Conservation (phyloP, 2,329 filamentous ascomycete species). For the Fusarium chuoi region DNA sequence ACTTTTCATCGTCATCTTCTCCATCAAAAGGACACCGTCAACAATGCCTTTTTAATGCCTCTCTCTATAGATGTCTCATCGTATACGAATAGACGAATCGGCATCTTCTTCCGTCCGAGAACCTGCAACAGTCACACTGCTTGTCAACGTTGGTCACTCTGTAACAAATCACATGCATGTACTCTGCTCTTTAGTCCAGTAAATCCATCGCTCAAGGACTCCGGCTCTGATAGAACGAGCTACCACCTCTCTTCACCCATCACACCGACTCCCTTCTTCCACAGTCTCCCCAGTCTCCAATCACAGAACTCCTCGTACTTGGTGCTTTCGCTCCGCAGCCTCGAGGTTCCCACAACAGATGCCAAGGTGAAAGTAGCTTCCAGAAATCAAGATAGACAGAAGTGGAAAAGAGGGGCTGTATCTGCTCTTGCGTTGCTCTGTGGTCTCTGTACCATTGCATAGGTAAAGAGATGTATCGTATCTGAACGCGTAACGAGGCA, state of each 20-base stretch:
- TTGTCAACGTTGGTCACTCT: not conserved
- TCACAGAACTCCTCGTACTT: slow-evolving; percentile 35
- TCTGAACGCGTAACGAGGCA: slow-evolving; percentile 62
- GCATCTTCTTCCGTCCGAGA: not conserved
- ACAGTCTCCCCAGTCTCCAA: not conserved
- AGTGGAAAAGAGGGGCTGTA: slow-evolving; percentile 3
- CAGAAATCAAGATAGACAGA: not conserved
- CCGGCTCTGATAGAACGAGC: slow-evolving; percentile 73
- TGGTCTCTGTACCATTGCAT: slow-evolving; percentile 67
- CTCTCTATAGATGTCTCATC: not conserved
- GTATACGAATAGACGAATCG: slow-evolving; percentile 8
- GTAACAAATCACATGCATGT: slow-evolving; percentile 52
- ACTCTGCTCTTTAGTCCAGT: slow-evolving; percentile 72
- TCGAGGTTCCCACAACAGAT: slow-evolving; percentile 6
- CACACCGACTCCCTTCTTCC: slow-evolving; percentile 34
- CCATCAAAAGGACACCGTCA: not conserved
- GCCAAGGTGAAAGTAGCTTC: not conserved
- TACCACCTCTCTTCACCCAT: slow-evolving; percentile 9
- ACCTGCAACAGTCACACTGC: not conserved
- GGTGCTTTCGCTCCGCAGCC: slow-evolving; percentile 48
- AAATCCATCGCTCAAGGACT: slow-evolving; percentile 67
- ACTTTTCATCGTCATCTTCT: not conserved
- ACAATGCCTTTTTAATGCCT: slow-evolving; percentile 5
- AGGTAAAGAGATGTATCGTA: slow-evolving; percentile 72
- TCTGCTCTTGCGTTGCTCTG: slow-evolving; percentile 69